These are phyloP conservation scores for Nannizziopsis barbatae DNA, from an alignment of 2,329 filamentous ascomycete species.

Conservation along the genomic window DNA sequence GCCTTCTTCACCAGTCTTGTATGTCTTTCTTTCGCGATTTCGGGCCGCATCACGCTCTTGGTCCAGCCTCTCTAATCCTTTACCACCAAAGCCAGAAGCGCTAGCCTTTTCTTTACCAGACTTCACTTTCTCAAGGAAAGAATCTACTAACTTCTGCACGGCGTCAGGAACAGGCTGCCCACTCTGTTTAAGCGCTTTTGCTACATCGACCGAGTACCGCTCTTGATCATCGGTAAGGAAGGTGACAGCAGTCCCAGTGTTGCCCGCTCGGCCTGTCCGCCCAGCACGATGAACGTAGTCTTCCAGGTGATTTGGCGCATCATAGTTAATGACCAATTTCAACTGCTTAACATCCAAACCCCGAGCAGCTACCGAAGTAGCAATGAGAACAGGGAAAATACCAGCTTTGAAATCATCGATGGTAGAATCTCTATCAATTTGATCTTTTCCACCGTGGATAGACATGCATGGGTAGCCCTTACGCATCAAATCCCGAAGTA, in stretches of 20 bases:
- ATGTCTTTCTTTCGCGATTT: constrained; percentile 74
- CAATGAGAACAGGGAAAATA: constrained; percentile 77
- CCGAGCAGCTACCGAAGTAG: constrained; percentile 88
- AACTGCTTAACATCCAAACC: constrained; percentile 93
- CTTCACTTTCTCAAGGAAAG: constrained; percentile 83
- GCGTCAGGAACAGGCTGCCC: constrained; percentile 68
- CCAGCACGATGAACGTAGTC: constrained; percentile 94
- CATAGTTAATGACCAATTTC: constrained; percentile 91
- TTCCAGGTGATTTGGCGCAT: constrained; percentile 85
- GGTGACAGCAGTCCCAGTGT: constrained; percentile 87
- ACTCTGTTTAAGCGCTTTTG: constrained; percentile 85
- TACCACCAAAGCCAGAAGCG: constrained; percentile 82
- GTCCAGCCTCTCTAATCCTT: constrained; percentile 83
- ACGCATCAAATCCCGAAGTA: constrained; percentile 64
- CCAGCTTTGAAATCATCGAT: constrained; percentile 91
- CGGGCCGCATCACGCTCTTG: constrained; percentile 81
- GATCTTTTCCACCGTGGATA: constrained; percentile 87
- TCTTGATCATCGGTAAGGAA: constrained; percentile 89
- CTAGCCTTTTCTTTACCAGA: constrained; percentile 76
- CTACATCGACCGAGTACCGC: constrained; percentile 76
- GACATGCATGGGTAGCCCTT: constrained; percentile 88
- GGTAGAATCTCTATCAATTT: constrained; percentile 82
- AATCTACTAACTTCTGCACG: constrained; percentile 49
- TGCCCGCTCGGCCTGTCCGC: constrained; percentile 85
- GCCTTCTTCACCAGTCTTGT: constrained; percentile 78